These are phyloP conservation scores for Coemansia sp. DNA, from an alignment of 192 early-diverging fungal genomes.

Conservation along the genomic window DNA sequence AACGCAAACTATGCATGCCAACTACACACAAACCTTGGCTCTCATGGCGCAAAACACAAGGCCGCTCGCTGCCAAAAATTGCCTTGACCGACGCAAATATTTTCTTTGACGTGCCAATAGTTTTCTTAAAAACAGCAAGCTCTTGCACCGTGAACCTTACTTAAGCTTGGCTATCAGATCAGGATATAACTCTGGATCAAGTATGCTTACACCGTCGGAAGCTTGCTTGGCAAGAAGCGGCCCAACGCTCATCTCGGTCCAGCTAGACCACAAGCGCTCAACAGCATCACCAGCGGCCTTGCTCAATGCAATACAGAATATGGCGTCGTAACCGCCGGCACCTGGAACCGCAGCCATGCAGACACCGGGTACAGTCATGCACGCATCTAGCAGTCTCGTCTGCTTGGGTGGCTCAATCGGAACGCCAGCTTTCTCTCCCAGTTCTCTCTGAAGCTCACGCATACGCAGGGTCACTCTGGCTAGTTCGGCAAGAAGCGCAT, in stretches of 20 bases:
- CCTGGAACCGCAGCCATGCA: slow-evolving; percentile 95
- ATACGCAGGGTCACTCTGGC: slow-evolving; percentile 42
- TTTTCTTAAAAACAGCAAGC: too few relatives aligned
- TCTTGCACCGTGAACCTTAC: background rate
- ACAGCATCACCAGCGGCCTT: slow-evolving; percentile 54
- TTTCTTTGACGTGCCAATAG: too few relatives aligned
- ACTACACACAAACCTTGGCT: too few relatives aligned
- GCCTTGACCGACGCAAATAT: too few relatives aligned
- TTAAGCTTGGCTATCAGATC: slow-evolving; percentile 12
- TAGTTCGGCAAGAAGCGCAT: slow-evolving; percentile 58
- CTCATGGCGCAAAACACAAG: too few relatives aligned
- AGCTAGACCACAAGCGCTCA: slow-evolving; percentile 63
- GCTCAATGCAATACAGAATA: slow-evolving; percentile 80
- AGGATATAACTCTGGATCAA: slow-evolving; percentile 19
- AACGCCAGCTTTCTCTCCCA: slow-evolving; percentile 72
- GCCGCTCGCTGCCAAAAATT: too few relatives aligned
- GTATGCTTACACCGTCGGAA: slow-evolving; percentile 54
- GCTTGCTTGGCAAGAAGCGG: slow-evolving; percentile 76
- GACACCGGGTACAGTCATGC: slow-evolving; percentile 74
- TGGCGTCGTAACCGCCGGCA: slow-evolving; percentile 97
- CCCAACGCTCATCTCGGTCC: slow-evolving; percentile 76
- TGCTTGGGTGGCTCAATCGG: slow-evolving; percentile 91
- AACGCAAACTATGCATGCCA: too few relatives aligned
- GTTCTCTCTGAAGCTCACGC: slow-evolving; percentile 66
- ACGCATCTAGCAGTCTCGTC: slow-evolving; percentile 82